phyloP scores from a whole-genome alignment of 257 asterid genomes.

The Eustoma russellianum region DNA sequence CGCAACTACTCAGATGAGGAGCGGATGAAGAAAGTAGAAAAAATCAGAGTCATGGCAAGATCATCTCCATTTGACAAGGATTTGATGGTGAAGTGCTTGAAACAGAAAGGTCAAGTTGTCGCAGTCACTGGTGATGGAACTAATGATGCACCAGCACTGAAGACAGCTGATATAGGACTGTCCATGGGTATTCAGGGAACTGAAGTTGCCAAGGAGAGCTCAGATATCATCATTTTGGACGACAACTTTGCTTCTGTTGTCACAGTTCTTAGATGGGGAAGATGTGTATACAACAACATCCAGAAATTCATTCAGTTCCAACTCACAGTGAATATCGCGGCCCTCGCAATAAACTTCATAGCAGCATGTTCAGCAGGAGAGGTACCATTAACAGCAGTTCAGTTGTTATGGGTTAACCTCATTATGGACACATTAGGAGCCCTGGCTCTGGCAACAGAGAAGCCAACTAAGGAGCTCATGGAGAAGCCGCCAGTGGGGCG shows the following conservation, averaged over 20 bases:
- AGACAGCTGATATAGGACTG: conserved; percentile 64
- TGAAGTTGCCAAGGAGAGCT: conserved; percentile 60
- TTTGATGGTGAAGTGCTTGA: conserved; percentile 60
- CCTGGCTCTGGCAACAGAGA: conserved; percentile 41
- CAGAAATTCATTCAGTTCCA: conserved; percentile 68
- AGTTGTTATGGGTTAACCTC: conserved; percentile 41
- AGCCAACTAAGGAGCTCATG: conserved; percentile 35
- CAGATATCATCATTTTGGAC: conserved; percentile 67
- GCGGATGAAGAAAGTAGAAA: conserved; percentile 44
- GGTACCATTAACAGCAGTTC: conserved; percentile 62
- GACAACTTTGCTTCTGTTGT: conserved; percentile 53
- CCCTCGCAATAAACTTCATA: conserved; percentile 42
- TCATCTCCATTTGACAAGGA: conserved; percentile 77
- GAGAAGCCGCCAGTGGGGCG: conserved; percentile 36
- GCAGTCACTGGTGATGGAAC: conserved; percentile 73
- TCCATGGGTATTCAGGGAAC: conserved; percentile 74
- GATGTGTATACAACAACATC: conserved; percentile 53
- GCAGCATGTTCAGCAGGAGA: conserved; percentile 57
- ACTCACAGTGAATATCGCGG: conserved; percentile 49
- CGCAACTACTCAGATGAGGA: conserved; percentile 49
- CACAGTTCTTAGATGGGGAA: conserved; percentile 42
- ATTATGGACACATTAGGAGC: conserved; percentile 47
- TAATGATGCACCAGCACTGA: conserved; percentile 63
- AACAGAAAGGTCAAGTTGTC: conserved; percentile 52
- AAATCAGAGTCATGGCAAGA: conserved; percentile 57